phyloP scores from a whole-genome alignment of 2,329 filamentous ascomycete genomes.

The Sclerotiophoma versabilis region DNA sequence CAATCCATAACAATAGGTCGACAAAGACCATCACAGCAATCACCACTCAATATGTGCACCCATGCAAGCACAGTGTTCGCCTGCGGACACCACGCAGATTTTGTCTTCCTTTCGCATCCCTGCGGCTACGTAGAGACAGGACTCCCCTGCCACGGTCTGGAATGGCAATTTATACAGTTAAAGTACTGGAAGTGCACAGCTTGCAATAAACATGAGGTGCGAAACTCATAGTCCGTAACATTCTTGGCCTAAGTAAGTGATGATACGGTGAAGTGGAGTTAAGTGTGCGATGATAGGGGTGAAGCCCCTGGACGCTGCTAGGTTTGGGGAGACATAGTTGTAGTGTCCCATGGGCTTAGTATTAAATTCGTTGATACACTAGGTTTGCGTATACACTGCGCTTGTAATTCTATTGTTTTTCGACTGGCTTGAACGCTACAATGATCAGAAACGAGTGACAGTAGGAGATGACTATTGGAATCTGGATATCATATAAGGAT shows the following conservation, averaged over 20 bases:
- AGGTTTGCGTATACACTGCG: not conserved
- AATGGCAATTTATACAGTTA: not conserved
- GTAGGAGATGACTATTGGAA: not conserved
- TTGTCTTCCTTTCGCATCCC: not conserved
- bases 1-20: not conserved
- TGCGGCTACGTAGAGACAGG: not conserved
- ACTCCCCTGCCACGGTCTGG: not conserved
- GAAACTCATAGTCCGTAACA: too few species aligned
- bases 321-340: not conserved
- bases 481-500: constrained; percentile 3
- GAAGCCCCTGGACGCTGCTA: not conserved
- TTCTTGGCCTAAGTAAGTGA: too few species aligned
- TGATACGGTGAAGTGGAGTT: not conserved
- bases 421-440: constrained; percentile 15
- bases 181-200: not conserved
- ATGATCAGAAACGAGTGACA: not conserved
- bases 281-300: not conserved
- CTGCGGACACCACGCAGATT: not conserved
- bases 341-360: not conserved
- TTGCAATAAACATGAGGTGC: not conserved
- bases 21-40: not conserved
- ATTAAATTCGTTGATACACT: not conserved
- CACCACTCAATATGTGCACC: not conserved
- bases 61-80: not conserved
- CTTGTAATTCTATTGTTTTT: constrained; percentile 1